Evolutionary conservation across 441 rosid genomes (phyloP), one percentile per base, ranked within the genome.

Genomic region (Gossypium davidsonii): DNA sequence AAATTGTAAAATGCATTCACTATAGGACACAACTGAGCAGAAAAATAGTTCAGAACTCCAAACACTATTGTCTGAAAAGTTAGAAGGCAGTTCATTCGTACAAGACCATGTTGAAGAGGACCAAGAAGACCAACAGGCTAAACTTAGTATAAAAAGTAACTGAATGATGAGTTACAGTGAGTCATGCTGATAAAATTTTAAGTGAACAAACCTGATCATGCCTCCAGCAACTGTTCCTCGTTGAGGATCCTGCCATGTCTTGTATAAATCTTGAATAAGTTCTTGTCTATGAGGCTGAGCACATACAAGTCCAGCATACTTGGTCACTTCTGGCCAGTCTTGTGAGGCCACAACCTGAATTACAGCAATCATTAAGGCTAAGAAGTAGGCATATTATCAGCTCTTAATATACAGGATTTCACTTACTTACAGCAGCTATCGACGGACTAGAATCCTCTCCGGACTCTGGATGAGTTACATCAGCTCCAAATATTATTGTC

Each of bases 401-500:
- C 17, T 21, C 34, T 28, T 34, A 48, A 68, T 15, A 11, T 34
- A 28, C 21, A 51, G 9, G 37, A 49, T 57, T 74, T 18, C 46
- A 74, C 69, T 56, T 11, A 75, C 83, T 10, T 78, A 83, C 85
- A 17, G 83, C 83, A 53, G 85, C 83, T 25, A 83, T 78, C 0
- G 85, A 83, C 58, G 83, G 85, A 70, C 75, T 76, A 9, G 73
- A 80, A 66, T 83, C 85, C 69, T 80, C 85, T 64, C 83, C 83
- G 1, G 80, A 73, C 34, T 78, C 78, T 37, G 85, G 85, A 76
- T 83, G 83, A 62, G 85, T 80, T 49, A 80, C 85, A 59, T 83
- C 85, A 31, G 85, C 85, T 46, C 85, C 83, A 74, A 83, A 83
- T 42, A 83, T 83, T 70, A 80, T 83, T 0, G 85, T 83, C 1